Conservation (phyloP, 768 basidiomycete species). For the Lentinula sp. region DNA sequence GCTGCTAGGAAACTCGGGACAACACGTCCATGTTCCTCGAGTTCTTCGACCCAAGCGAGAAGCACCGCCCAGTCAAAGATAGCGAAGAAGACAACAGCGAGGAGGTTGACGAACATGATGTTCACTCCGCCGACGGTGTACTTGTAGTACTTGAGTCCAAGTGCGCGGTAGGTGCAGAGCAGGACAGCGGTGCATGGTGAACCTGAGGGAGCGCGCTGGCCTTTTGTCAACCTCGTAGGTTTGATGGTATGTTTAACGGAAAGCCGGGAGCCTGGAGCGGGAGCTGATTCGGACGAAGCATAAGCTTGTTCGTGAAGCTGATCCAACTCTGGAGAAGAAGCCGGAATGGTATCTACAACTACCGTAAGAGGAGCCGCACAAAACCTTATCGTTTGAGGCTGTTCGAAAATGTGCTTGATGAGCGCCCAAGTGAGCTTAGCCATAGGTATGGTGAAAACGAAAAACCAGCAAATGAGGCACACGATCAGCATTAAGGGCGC, state of each 20-base stretch:
- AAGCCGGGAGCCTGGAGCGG: conserved; percentile 35
- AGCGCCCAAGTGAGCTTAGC: conserved; percentile 96
- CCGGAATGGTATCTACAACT: conserved; percentile 36
- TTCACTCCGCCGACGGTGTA: conserved; percentile 98
- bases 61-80: conserved; percentile 90
- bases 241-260: conserved; percentile 65
- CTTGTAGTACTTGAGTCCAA: conserved; percentile 93
- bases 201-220: conserved; percentile 84
- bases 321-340: background rate
- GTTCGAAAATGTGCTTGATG: conserved; percentile 70
- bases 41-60: conserved; percentile 61
- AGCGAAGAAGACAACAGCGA: conserved; percentile 92
- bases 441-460: conserved; percentile 96
- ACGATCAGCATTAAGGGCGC: conserved; percentile 86
- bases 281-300: conserved; percentile 18
- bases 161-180: conserved; percentile 90
- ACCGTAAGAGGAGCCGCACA: conserved; percentile 79
- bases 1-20: conserved; percentile 62
- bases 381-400: conserved; percentile 86
- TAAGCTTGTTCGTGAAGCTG: conserved; percentile 5
- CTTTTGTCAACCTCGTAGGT: conserved; percentile 64
- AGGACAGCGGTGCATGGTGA: conserved; percentile 83
- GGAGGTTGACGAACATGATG: conserved; percentile 93
- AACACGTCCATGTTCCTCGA: conserved; percentile 44
- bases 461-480: conserved; percentile 90